A percentile compares a stretch with the other conserved stretches of the same genome.
phyloP scores from a whole-genome alignment of 208 protist genomes.

The Trypanosoma vivax region DNA sequence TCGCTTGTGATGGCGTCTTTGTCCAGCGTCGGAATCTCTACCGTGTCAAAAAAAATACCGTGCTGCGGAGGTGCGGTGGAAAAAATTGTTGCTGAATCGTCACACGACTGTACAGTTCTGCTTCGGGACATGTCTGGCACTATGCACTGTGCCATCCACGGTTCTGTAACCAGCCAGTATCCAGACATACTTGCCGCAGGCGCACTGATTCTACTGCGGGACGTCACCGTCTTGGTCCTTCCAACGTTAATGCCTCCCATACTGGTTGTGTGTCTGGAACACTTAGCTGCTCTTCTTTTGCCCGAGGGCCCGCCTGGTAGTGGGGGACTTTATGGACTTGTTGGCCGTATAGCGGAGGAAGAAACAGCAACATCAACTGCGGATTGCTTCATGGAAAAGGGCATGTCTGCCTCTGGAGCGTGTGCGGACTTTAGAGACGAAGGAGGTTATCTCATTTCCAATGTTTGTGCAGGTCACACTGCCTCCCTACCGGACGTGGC shows the following conservation, averaged over 20 bases:
- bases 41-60: constrained; percentile 51
- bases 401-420: too few relatives aligned
- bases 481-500: too few relatives aligned
- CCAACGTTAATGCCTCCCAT: constrained; percentile 50
- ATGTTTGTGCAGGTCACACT: too few relatives aligned
- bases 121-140: constrained; percentile 54
- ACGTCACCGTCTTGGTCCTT: constrained; percentile 56
- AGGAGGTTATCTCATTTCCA: too few relatives aligned
- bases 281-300: constrained; percentile 64
- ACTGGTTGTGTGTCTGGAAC: constrained; percentile 71
- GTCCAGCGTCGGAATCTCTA: constrained; percentile 20
- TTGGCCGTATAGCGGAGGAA: neutral
- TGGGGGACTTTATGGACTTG: neutral
- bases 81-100: constrained; percentile 64
- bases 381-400: too few relatives aligned
- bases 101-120: constrained; percentile 70
- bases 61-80: constrained; percentile 76
- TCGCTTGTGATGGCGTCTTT: constrained; percentile 45
- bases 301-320: constrained; percentile 29
- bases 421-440: too few relatives aligned
- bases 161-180: constrained; percentile 63
- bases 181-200: constrained; percentile 58
- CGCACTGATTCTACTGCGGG: constrained; percentile 58
- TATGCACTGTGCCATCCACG: constrained; percentile 69
- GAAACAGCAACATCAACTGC: constrained; percentile 15